Conservation (phyloP, 306 rosid genomes). For the Elaeagnus macrophylla region DNA sequence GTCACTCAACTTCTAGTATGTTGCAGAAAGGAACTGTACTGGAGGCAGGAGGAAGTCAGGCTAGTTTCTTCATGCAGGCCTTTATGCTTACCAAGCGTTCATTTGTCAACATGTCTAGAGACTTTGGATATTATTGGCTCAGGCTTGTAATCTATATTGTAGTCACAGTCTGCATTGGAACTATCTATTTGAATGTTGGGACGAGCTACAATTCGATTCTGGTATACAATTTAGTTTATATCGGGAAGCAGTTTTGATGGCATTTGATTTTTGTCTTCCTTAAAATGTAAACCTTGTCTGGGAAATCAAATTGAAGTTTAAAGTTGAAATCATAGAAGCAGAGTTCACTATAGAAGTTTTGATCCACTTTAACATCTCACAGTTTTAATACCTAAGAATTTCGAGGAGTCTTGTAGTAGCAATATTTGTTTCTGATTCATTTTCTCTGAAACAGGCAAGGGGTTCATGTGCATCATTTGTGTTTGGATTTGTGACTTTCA, state of each 20-base stretch:
- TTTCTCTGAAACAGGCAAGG: slow-evolving; percentile 54
- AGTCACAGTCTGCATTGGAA: slow-evolving; percentile 81
- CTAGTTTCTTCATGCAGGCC: slow-evolving; percentile 81
- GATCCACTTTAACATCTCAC: no score
- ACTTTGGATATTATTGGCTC: slow-evolving; percentile 96
- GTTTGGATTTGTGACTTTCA: slow-evolving; percentile 92
- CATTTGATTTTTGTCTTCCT: no score
- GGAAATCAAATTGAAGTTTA: no score
- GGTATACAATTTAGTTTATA: slow-evolving; percentile 34
- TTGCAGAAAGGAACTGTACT: slow-evolving; percentile 83
- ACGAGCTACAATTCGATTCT: slow-evolving; percentile 80
- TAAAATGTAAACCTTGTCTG: no score
- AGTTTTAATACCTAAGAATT: no score
- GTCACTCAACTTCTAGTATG: not conserved
- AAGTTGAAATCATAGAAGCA: no score
- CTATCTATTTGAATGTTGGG: slow-evolving; percentile 78
- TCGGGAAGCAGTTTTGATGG: no score
- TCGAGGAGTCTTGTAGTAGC: not conserved
- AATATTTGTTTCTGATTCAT: not conserved
- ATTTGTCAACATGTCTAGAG: slow-evolving; percentile 92
- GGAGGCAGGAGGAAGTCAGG: slow-evolving; percentile 93
- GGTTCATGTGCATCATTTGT: slow-evolving; percentile 98
- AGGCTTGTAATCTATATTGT: slow-evolving; percentile 88
- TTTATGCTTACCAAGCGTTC: slow-evolving; percentile 78
- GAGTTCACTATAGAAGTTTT: no score